Percentiles rank a stretch among this genome's conserved stretches.
Evolutionary conservation across 768 basidiomycete species (phyloP).

Genomic region (Leccinum barrowsii): DNA sequence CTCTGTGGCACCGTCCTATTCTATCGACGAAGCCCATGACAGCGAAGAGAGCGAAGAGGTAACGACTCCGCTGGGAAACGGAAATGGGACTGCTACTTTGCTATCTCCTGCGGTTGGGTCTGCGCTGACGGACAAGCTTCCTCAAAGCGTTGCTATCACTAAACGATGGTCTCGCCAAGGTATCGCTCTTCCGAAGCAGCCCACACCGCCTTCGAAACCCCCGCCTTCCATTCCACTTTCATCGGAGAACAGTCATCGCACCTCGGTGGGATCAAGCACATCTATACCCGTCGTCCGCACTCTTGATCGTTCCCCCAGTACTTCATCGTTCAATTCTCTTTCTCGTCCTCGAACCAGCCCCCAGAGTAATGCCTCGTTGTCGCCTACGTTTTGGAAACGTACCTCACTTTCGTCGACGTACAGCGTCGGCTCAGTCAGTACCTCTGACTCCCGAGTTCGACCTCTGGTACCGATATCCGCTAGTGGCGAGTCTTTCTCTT

Average conservation of each 20-base stretch:
- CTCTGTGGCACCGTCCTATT: background rate
- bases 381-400: conserved; percentile 54
- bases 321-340: conserved; percentile 37
- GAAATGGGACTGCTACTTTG: background rate
- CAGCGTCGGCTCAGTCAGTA: conserved; percentile 42
- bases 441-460: conserved; percentile 36
- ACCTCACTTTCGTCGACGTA: conserved; percentile 47
- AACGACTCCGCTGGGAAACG: background rate
- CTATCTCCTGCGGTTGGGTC: background rate
- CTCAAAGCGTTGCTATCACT: conserved; percentile 21
- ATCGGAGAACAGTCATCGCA: conserved; percentile 20
- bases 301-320: conserved; percentile 34
- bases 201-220: conserved; percentile 59
- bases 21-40: background rate
- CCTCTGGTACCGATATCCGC: conserved; percentile 10
- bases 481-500: conserved; percentile 4
- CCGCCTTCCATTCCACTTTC: conserved; percentile 45
- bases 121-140: conserved; percentile 28
- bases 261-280: conserved; percentile 22
- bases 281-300: conserved; percentile 32
- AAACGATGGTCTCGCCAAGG: conserved; percentile 57
- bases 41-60: conserved; percentile 4
- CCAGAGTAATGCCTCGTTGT: conserved; percentile 42
- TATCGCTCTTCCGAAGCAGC: conserved; percentile 43
- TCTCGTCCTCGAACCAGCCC: conserved; percentile 30